Evolutionary conservation across 2,329 filamentous ascomycete genomes (phyloP), one percentile per base, ranked within the genome.

Genomic region (Raffaelea deltoideospora): DNA sequence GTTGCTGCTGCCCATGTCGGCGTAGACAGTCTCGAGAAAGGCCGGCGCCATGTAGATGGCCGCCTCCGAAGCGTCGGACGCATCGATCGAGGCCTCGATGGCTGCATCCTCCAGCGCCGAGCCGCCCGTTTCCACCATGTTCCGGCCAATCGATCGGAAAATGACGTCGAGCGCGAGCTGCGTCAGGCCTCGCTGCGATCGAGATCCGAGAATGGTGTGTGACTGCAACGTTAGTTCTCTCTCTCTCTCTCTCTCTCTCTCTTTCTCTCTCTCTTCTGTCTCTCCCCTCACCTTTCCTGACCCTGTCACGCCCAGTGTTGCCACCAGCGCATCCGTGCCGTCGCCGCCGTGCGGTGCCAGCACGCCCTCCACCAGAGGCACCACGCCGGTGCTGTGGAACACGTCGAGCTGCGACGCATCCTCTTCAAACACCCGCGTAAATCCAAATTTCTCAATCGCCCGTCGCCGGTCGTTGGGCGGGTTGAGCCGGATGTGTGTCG

Each of bases 201-300:
- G 79, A 11, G 84, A 92, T 38, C 90, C 90, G 14, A 98, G 71
- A 41, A 96, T 94, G 1, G 90, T 98, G 55, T 98, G 88, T 44
- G 84, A 92, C 88, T 95, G 31, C 13, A n/a, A n/a, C n/a, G n/a
- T n/a, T n/a, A n/a, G 6, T 29, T 24, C 14, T 4, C 13, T 19
- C 10, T 19, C 13, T 15, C 42, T 48, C 29, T 45, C 36, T 18
- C 19, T 31, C 17, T 26, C 22, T 18, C 27, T 3, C 15, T 20
- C 14, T 20, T 31, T 8, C 8, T 31, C 27, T 3, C 10, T 23
- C 6, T 41, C 27, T 49, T 41, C 33, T 31, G n/a, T 40, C 50
- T 34, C 49, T 93, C 88, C 76, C 98, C 50, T 34, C 49, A 93
- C 88, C 76, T 98, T 98, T 56, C 90, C 90, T 34, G 87, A 95